Conservation (phyloP, 805 yeast species). For the Pachysolen tannophilus region DNA sequence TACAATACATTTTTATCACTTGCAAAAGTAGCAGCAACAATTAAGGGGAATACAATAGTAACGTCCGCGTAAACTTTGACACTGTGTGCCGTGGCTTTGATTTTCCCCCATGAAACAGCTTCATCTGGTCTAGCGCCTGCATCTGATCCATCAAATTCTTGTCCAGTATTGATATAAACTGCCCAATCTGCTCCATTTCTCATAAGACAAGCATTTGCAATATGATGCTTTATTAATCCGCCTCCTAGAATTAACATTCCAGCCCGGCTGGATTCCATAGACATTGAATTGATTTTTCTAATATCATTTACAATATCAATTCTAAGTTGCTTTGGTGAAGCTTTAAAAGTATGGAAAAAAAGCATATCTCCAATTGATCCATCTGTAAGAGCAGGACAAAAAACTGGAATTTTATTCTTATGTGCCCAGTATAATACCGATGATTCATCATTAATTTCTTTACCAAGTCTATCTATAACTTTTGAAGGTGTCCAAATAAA, state of each 20-base stretch:
- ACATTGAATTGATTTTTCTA: constrained; percentile 81
- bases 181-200: constrained; percentile 99
- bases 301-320: constrained; percentile 93
- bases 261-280: constrained; percentile 90
- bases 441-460: constrained; percentile 88
- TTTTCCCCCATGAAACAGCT: constrained; percentile 98
- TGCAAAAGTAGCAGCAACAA: constrained; percentile 98
- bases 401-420: constrained; percentile 90
- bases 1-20: constrained; percentile 25
- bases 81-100: constrained; percentile 85
- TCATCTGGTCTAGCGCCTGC: constrained; percentile 99
- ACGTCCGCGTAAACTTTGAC: constrained; percentile 96
- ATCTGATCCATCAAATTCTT: constrained; percentile 97
- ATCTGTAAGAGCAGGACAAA: constrained; percentile 96
- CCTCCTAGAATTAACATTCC: constrained; percentile 98
- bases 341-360: constrained; percentile 94
- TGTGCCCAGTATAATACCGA: constrained; percentile 98
- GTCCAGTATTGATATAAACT: constrained; percentile 95
- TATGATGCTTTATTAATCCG: constrained; percentile 93
- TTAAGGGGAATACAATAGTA: constrained; percentile 87
- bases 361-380: constrained; percentile 99
- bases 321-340: constrained; percentile 83
- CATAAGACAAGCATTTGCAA: constrained; percentile 97
- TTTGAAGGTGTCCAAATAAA: constrained; percentile 93
- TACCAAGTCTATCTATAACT: constrained; percentile 87